phyloP scores from a whole-genome alignment of 2,329 filamentous ascomycete genomes.

The Blumeria hordei region DNA sequence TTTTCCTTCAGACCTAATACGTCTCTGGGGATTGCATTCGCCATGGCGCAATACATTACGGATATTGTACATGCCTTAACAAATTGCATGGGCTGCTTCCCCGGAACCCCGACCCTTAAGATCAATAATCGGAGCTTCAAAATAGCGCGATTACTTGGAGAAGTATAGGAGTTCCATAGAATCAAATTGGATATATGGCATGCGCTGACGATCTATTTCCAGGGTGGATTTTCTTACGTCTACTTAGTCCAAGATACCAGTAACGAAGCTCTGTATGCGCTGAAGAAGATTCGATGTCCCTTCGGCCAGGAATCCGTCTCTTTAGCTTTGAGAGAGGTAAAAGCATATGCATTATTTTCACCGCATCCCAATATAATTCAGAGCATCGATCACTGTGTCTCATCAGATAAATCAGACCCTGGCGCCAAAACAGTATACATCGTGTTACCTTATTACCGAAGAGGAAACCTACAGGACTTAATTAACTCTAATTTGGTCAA shows the following conservation, averaged over 20 bases:
- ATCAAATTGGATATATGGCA: not conserved
- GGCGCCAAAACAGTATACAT: conserved; percentile 89
- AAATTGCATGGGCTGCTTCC: conserved; percentile 92
- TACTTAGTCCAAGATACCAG: conserved; percentile 89
- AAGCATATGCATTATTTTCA: conserved; percentile 79
- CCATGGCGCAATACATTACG: conserved; percentile 63
- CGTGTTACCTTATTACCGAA: conserved; percentile 77
- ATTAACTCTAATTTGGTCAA: conserved; percentile 98
- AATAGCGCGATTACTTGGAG: conserved; percentile 76
- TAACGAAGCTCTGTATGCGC: conserved; percentile 63
- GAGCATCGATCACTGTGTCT: conserved; percentile 59
- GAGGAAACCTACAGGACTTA: conserved; percentile 89
- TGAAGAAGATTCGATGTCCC: conserved; percentile 97
- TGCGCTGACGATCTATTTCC: conserved; percentile 4
- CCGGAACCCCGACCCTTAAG: conserved; percentile 76
- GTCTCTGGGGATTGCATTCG: not conserved
- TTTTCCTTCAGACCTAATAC: too few species aligned
- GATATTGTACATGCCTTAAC: conserved; percentile 72
- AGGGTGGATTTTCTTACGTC: conserved; percentile 97
- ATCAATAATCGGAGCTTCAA: conserved; percentile 93
- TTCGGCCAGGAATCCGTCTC: conserved; percentile 92
- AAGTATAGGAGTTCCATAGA: conserved; percentile 29
- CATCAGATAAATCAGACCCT: conserved; percentile 42
- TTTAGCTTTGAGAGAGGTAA: conserved; percentile 87
- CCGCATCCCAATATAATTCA: conserved; percentile 70